Base-by-base conservation (phyloP, 2,329 filamentous ascomycete species). In the Dothideomycetes sp. region DNA sequence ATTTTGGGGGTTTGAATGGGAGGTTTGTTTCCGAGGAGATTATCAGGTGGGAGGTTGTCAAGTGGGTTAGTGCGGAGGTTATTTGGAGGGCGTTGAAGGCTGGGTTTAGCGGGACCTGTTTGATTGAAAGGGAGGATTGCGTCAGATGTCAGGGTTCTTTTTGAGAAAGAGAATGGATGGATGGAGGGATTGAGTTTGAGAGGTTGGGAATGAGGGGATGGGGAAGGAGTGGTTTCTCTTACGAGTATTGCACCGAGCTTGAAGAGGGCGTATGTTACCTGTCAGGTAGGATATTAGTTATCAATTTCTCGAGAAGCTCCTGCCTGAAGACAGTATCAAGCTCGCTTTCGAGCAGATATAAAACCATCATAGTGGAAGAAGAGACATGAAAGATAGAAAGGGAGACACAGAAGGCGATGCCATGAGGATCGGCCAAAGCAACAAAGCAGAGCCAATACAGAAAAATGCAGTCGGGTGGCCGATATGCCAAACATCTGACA, bases 221-320 rank as follows among this genome's bases (percentile, higher is more conserved):
- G n/a, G n/a, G n/a, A n/a, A n/a, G n/a, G n/a, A n/a, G n/a, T n/a
- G 23, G 12, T 25, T 25, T 9, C 12, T 34, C 64, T 46, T 57
- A 78, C 88, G 47, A 96, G 68, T 36, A 96, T 76, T 17, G 85
- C 89, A n/a, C 91, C 91, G 8, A 96, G 73, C 62, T 96, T 96
- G 68, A 89, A 94, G 41, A 91, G 61, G 1, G 88, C 88, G 62
- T 96, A 96, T 5, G 82, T 89, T 15, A 61, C 59, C 71, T 51
- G 33, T 18, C n/a, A n/a, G n/a, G n/a, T n/a, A n/a, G n/a, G n/a
- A n/a, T n/a, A 3, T 10, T 10, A 16, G n/a, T 16, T 16, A 36
- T 17, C 7, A 5, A 17, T 28, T 15, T 9, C n/a, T 32, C 19
- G 18, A 31, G 18, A n/a, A 31, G 6, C 7, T 32, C 9, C 8